Evolutionary conservation across 352 stramenopile species (phyloP), one percentile per base, ranked within the genome.

Genomic region (Phytophthora melonis): DNA sequence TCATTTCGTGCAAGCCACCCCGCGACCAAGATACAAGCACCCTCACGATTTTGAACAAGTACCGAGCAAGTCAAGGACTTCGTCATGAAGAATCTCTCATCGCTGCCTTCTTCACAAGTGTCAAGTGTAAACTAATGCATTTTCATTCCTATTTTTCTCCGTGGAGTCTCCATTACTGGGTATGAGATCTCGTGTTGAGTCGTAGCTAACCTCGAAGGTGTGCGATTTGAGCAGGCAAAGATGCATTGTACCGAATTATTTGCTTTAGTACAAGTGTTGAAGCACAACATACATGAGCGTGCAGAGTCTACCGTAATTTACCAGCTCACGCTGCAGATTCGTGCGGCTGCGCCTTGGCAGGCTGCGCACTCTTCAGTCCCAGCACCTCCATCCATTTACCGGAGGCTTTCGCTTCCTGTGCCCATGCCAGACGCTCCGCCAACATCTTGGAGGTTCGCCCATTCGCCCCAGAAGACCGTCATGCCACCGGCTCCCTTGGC

Each of bases 381-480:
- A 79, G 50, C 30, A 58, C 2, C 23, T 70, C 39, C 61, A 75
- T 58, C 57, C 49, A 72, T 19, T 74, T 71, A 50, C 71, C 72
- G 14, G 45, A 72, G 5, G 50, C 59, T 32, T 68, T 79, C 1
- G 63, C 68, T 76, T 76, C 58, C 58, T 72, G 61, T 7, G 58
- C 50, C 43, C 47, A 53, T 27, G 47, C 36, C 47, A 80, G 63
- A 7, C 63, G 52, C 39, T 73, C 52, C 10, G 69, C 69, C 4
- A 83, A 39, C 43, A 77, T 19, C 50, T 75, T 71, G 8, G 53
- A 68, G 14, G 73, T 63, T 67, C 41, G 74, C 66, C 52, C 57
- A 75, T 56, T 75, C 34, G 14, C 67, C 72, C 72, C 62, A 74
- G 47, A 80, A 75, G 16, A 75, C 64, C 18, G 63, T 45, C 63